A percentile compares a stretch with the other conserved stretches of the same genome.
These are phyloP conservation scores for Bolboschoenoplectus hybrid DNA, from an alignment of 202 grass and related monocot genomes.

Conservation along the genomic window DNA sequence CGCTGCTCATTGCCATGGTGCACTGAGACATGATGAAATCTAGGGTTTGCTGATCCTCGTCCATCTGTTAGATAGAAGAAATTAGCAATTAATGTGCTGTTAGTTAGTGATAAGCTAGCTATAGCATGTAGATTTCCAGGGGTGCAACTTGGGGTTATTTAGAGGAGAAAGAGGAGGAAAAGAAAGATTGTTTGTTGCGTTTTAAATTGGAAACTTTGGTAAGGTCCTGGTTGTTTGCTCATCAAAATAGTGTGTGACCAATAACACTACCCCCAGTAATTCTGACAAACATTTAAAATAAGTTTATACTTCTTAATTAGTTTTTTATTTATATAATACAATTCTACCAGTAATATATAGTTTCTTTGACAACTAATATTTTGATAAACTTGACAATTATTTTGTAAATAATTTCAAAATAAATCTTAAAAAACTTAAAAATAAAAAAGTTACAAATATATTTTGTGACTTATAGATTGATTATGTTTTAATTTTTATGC, in stretches of 20 bases:
- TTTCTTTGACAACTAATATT: no score
- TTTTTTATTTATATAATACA: not conserved
- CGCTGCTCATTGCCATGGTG: constrained; percentile 41
- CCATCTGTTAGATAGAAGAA: constrained; percentile 52
- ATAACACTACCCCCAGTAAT: constrained; percentile 12
- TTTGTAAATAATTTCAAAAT: no score
- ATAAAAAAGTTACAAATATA: no score
- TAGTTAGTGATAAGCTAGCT: constrained; percentile 28
- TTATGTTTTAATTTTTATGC: no score
- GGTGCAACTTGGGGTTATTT: constrained; percentile 34
- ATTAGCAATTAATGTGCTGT: constrained; percentile 14
- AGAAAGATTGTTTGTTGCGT: constrained; percentile 40
- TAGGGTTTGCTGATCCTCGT: constrained; percentile 74
- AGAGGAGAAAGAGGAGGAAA: constrained; percentile 24
- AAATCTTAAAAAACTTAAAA: no score
- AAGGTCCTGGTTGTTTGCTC: constrained; percentile 47
- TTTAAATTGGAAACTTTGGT: constrained; percentile 37
- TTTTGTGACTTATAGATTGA: no score
- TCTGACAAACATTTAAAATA: not conserved
- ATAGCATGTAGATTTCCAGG: constrained; percentile 14
- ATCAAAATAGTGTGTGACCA: constrained; percentile 45
- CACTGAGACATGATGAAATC: constrained; percentile 77
- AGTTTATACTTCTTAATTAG: not conserved
- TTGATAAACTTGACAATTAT: no score
- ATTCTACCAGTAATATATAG: not conserved